Base-by-base conservation (phyloP, 228 moss, liverwort and hornwort genomes). In the Sphagnum fallax region DNA sequence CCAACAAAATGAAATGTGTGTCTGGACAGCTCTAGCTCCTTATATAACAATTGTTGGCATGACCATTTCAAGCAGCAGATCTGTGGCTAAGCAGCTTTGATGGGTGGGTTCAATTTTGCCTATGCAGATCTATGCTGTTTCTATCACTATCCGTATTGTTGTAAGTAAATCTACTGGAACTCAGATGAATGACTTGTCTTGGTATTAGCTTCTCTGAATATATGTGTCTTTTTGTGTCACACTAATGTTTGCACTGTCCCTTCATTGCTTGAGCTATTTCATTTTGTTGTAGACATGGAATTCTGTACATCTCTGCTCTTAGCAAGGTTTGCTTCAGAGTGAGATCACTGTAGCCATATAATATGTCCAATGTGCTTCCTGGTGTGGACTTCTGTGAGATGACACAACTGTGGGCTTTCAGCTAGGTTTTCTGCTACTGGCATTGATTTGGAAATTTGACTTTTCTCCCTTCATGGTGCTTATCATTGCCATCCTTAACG, bases 61-160 rank as follows among this genome's bases (percentile, higher is more conserved):
- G 32, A 32, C 32, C 32, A 32, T 32, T 32, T 32, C 32, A 32
- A 32, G 32, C 32, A 32, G 32, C 32, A 32, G 32, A 32, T 32
- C 32, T 32, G 32, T 32, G 32, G 2, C 32, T 32, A 32, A 32
- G 32, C 32, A 2, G 32, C 32, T 32, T 32, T 32, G 32, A 32
- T 32, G 32, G 32, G 32, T 32, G 32, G 32, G 32, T 32, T 32
- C 32, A 32, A 2, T 32, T 32, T 32, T 32, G 32, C 32, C 32
- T 32, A 1, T 32, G 77, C 90, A 93, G 93, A 93, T 93, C 69
- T 93, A 93, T 72, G 93, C 93, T 5, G 93, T 93, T 55, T 93
- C 93, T 55, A 89, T 93, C 68, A 93, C 93, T 50, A 91, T 93
- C 68, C 93, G 93, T 83, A 93, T 93, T 64, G 93, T 93, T 85